These are phyloP conservation scores for Xylariales sp. DNA, from an alignment of 2,329 filamentous ascomycete species.

Conservation along the genomic window DNA sequence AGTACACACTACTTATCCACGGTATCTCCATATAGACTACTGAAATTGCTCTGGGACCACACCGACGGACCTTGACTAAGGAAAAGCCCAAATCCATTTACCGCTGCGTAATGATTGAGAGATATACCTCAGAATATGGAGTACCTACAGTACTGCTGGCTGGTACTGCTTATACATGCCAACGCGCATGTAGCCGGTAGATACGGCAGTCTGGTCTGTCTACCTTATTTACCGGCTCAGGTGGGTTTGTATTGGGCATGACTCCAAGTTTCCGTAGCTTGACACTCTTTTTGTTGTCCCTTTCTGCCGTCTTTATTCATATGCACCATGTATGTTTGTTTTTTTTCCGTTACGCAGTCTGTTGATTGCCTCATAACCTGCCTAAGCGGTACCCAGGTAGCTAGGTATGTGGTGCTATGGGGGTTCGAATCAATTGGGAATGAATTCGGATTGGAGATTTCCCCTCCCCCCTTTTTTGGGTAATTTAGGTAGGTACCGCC, in stretches of 20 bases:
- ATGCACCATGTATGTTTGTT: not conserved
- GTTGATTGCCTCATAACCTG: not conserved
- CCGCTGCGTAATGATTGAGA: slow-evolving; percentile 2
- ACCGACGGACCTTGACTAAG: slow-evolving; percentile 34
- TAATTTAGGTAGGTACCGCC: not conserved
- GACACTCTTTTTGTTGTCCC: not conserved
- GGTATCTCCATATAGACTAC: slow-evolving; percentile 7
- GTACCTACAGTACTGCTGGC: not conserved
- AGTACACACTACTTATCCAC: not conserved
- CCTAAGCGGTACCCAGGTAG: not conserved
- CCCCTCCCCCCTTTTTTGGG: slow-evolving; percentile 16
- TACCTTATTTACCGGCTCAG: no score
- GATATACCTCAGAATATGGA: slow-evolving; percentile 1
- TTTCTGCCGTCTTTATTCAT: not conserved
- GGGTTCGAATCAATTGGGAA: slow-evolving; percentile 7
- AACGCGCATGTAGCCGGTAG: not conserved
- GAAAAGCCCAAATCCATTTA: slow-evolving; percentile 8
- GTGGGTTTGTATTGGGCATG: not conserved
- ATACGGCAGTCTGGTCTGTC: not conserved
- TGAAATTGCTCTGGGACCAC: slow-evolving; percentile 38
- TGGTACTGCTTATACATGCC: not conserved
- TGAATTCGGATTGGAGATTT: not conserved
- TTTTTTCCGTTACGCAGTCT: not conserved
- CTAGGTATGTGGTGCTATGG: not conserved
- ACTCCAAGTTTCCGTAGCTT: not conserved